Percentiles rank a stretch among this genome's conserved stretches.
Evolutionary conservation across 2,329 filamentous ascomycete species (phyloP).

Genomic region (Pseudogymnoascus sp.): DNA sequence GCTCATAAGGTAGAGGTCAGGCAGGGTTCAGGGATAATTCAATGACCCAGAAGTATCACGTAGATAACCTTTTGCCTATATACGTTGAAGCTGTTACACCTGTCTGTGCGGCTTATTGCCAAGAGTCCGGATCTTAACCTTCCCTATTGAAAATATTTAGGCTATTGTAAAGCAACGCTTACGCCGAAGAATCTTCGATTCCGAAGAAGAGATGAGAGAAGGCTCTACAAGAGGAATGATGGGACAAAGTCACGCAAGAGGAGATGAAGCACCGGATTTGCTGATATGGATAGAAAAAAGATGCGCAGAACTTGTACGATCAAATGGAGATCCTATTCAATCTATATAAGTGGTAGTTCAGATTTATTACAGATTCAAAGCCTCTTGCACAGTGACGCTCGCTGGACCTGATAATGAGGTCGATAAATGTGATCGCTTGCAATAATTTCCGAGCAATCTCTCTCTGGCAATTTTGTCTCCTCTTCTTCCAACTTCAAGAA

Average conservation of each 20-base stretch:
- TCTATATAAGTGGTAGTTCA: constrained; percentile 8
- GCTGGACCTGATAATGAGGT: constrained; percentile 12
- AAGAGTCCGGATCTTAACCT: constrained; percentile 14
- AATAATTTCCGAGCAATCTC: constrained; percentile 11
- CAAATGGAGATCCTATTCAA: background rate
- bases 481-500: constrained; percentile 8
- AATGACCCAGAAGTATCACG: constrained; percentile 17
- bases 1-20: background rate
- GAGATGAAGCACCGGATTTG: constrained; percentile 12
- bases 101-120: constrained; percentile 10
- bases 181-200: constrained; percentile 13
- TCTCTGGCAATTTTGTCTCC: constrained; percentile 11
- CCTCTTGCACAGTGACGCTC: constrained; percentile 2
- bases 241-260: constrained; percentile 14
- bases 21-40: background rate
- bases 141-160: constrained; percentile 13
- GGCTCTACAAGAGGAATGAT: constrained; percentile 15
- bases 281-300: constrained; percentile 10
- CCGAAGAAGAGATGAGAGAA: constrained; percentile 14
- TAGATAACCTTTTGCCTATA: constrained; percentile 11
- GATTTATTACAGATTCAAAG: constrained; percentile 5
- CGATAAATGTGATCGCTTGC: constrained; percentile 12
- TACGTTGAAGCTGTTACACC: constrained; percentile 11
- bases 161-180: constrained; percentile 16
- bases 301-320: constrained; percentile 12